A percentile compares a stretch with the other conserved stretches of the same genome.
phyloP scores from a whole-genome alignment of 495 filamentous ascomycete genomes.

The Xylaria palmicola region DNA sequence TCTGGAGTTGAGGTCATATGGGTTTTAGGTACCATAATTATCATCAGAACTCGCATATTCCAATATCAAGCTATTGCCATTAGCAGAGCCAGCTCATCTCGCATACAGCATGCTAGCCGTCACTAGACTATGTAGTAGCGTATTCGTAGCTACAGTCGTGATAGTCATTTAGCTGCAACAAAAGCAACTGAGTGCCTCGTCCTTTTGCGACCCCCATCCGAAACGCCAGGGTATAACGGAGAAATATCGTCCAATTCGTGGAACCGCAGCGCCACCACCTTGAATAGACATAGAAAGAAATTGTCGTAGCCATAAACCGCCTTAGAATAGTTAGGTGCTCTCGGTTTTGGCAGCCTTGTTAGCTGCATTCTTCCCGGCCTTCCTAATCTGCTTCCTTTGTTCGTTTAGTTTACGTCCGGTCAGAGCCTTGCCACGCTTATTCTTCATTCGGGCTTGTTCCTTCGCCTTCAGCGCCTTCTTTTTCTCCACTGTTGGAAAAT shows the following conservation, averaged over 20 bases:
- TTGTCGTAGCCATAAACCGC: neutral
- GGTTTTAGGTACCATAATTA: neutral
- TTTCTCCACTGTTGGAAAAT: constrained; percentile 4
- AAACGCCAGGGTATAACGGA: neutral
- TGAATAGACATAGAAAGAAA: neutral
- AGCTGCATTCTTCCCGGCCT: constrained; percentile 13
- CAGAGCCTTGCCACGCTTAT: constrained; percentile 17
- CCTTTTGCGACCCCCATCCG: neutral
- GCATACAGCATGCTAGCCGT: neutral
- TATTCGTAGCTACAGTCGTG: neutral
- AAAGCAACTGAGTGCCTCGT: neutral
- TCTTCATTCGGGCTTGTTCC: neutral
- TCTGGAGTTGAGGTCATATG: neutral
- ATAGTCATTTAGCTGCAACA: neutral
- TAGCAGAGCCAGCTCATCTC: neutral
- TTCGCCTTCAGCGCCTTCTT: constrained; percentile 13
- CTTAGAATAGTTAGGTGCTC: neutral
- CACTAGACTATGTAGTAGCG: neutral
- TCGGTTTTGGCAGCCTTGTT: constrained; percentile 5
- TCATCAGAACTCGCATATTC: neutral
- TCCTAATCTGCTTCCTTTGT: constrained; percentile 3
- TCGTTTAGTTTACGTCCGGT: constrained; percentile 16
- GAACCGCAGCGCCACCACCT: neutral
- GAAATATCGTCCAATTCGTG: neutral
- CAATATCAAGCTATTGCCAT: neutral